Evolutionary conservation across 257 asterid genomes (phyloP).

Genomic region (Salvia rosmarinus): DNA sequence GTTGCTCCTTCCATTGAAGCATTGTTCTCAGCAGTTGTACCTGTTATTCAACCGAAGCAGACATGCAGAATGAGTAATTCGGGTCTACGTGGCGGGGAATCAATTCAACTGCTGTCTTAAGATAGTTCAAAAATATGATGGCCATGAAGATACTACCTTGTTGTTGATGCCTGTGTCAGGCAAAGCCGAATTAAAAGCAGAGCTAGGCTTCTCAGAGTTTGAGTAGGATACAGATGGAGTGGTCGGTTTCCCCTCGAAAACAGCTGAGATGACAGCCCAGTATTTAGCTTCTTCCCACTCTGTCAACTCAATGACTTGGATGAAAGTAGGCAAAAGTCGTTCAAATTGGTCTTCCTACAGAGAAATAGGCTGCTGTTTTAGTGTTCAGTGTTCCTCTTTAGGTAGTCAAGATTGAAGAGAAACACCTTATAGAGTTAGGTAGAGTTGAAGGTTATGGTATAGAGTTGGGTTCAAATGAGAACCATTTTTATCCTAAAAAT

Average conservation of each 20-base stretch:
- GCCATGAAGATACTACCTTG: slow-evolving; percentile 53
- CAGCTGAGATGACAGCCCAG: slow-evolving; percentile 76
- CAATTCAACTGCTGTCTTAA: no score
- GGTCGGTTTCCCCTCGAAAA: slow-evolving; percentile 69
- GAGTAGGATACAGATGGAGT: slow-evolving; percentile 42
- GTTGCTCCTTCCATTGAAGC: slow-evolving; percentile 98
- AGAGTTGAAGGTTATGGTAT: no score
- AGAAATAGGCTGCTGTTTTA: slow-evolving; percentile 16
- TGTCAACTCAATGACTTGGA: slow-evolving; percentile 85
- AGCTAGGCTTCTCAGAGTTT: slow-evolving; percentile 36
- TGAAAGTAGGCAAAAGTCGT: slow-evolving; percentile 83
- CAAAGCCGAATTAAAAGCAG: slow-evolving; percentile 48
- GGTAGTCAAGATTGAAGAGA: not conserved
- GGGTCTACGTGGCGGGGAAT: no score
- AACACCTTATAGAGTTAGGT: no score
- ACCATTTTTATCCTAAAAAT: no score
- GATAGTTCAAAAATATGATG: not conserved
- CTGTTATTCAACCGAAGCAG: slow-evolving; percentile 38
- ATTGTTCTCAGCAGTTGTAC: slow-evolving; percentile 82
- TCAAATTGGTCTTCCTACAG: slow-evolving; percentile 91
- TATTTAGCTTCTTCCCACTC: slow-evolving; percentile 80
- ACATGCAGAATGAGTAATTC: not conserved
- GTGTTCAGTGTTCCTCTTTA: slow-evolving; percentile 5
- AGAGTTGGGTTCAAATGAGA: no score
- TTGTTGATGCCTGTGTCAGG: slow-evolving; percentile 71